phyloP scores from a whole-genome alignment of 1,139 yeast genomes.

The Sugiyamaella paludigena region DNA sequence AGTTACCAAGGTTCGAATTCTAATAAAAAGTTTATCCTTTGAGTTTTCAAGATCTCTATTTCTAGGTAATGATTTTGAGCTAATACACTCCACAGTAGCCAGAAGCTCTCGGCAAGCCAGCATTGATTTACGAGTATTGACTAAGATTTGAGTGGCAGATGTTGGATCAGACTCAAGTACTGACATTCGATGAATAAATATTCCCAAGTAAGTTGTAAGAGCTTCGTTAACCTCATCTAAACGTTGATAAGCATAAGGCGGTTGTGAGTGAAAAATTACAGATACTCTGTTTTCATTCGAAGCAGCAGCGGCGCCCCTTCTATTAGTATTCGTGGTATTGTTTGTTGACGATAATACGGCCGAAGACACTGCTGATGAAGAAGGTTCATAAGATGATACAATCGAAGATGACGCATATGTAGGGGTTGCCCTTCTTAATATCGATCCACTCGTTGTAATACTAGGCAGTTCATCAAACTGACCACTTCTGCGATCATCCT shows the following conservation, averaged over 20 bases:
- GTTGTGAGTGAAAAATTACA: constrained; percentile 38
- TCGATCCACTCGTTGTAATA: background rate
- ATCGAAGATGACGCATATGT: constrained; percentile 8
- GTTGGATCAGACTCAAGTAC: constrained; percentile 34
- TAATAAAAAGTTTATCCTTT: constrained; percentile 39
- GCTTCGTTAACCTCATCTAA: constrained; percentile 73
- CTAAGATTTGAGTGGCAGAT: constrained; percentile 38
- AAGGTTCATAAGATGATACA: constrained; percentile 3
- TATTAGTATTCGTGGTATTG: background rate
- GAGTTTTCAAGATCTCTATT: constrained; percentile 36
- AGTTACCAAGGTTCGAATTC: constrained; percentile 35
- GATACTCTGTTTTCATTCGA: constrained; percentile 29
- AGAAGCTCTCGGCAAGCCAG: constrained; percentile 43
- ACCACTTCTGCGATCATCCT: constrained; percentile 38
- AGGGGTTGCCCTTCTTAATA: constrained; percentile 9
- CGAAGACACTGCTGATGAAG: background rate
- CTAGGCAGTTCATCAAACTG: background rate
- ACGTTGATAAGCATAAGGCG: constrained; percentile 71
- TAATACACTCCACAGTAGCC: constrained; percentile 39
- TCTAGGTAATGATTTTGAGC: constrained; percentile 32
- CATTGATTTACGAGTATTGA: constrained; percentile 42
- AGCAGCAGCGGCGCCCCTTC: background rate
- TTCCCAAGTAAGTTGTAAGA: constrained; percentile 65
- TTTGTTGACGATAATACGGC: constrained; percentile 1
- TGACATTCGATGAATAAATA: constrained; percentile 36